Evolutionary conservation across 164 flowering plant species (phyloP), one percentile per base, ranked within the genome.

Genomic region (Hamamelis virginiana): DNA sequence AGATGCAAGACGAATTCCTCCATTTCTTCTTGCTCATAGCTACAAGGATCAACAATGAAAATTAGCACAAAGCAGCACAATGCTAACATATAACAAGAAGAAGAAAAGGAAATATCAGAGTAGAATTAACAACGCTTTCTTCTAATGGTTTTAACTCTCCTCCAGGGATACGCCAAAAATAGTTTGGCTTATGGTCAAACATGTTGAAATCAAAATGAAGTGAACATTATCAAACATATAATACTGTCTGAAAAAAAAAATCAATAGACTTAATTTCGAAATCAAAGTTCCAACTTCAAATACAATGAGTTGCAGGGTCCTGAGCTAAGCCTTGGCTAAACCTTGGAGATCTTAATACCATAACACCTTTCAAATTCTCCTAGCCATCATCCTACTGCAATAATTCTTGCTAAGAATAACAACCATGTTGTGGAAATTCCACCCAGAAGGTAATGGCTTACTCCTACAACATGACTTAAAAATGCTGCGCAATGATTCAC

Each of bases 1-100:
- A 95, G 74, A 60, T 80, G 89, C 80, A 92, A 15, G 6, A 66
- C 84, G 70, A 48, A 80, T 70, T 86, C 85, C 68, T 83, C 77
- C 91, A 92, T 78, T 23, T 86, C 91, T 75, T 84, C 85, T 64
- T 85, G 78, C 68, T 87, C 88, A 44, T 82, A 92, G 75, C 98
- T 94, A 46, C 69, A 61, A 1, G 13, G 46, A 69, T 38, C n/a
- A 28, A 23, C 26, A 21, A 55, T 38, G 28, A 9, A 25, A 27
- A 59, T 45, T 27, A 62, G 51, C 44, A 19, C 51, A 38, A 3
- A 45, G 33, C 13, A 62, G 41, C 41, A 33, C 2, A 6, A 33
- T 33, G 41, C 41, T 33, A 33, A 33, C 2, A 33, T 33, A 33
- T 6, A 33, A 33, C 6, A 33, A n/a, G n/a, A n/a, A n/a, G n/a